Evolutionary conservation across 768 basidiomycete species (phyloP).

Genomic region (Coprinopsis marcescibilis): DNA sequence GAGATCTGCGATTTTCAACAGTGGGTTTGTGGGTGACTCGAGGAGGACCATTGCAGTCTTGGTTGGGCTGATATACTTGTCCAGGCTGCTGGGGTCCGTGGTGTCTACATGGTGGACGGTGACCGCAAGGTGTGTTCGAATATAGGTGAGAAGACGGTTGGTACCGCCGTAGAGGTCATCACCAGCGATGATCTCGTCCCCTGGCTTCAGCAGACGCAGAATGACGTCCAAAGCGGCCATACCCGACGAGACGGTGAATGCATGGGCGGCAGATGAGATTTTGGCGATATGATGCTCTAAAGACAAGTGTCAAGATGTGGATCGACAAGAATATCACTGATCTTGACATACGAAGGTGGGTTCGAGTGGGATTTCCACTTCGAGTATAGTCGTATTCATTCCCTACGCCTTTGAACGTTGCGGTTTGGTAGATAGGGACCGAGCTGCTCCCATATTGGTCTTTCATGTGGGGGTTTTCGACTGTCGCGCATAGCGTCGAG

Average conservation of each 20-base stretch:
- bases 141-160: constrained; percentile 88
- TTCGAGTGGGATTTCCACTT: constrained; percentile 95
- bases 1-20: constrained; percentile 92
- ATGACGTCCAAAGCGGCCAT: constrained; percentile 98
- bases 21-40: constrained; percentile 95
- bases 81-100: constrained; percentile 60
- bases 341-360: constrained; percentile 69
- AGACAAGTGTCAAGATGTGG: constrained; percentile 1
- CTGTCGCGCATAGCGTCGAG: constrained; percentile 86
- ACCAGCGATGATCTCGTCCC: constrained; percentile 92
- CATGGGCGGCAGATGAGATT: constrained; percentile 88
- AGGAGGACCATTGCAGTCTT: constrained; percentile 94
- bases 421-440: constrained; percentile 96
- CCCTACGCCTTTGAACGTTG: constrained; percentile 93
- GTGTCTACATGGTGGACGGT: constrained; percentile 93
- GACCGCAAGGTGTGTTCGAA: constrained; percentile 82
- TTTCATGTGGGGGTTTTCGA: constrained; percentile 86
- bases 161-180: constrained; percentile 98
- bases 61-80: constrained; percentile 57
- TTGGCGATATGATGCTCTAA: constrained; percentile 96
- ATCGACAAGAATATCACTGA: constrained; percentile 7
- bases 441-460: constrained; percentile 94
- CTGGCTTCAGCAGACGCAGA: constrained; percentile 87
- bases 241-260: constrained; percentile 90
- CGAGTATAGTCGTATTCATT: constrained; percentile 92